These are phyloP conservation scores for Actinomortierella ambigua DNA, from an alignment of 371 early-diverging fungal species.

Conservation along the genomic window DNA sequence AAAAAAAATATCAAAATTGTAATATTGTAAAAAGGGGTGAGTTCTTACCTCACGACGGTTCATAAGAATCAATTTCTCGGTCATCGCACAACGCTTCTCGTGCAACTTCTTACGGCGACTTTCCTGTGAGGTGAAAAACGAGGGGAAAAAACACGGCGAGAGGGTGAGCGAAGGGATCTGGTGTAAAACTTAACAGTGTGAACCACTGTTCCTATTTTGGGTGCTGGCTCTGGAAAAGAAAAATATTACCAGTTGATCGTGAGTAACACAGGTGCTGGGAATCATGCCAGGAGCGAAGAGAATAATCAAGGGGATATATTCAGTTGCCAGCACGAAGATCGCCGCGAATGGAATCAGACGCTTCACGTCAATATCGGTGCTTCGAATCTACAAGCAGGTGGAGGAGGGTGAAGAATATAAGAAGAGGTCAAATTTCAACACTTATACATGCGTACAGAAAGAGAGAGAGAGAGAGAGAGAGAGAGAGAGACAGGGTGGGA, in stretches of 20 bases:
- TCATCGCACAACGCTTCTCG: conserved; percentile 58
- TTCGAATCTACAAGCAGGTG: conserved; percentile 48
- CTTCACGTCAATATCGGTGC: conserved; percentile 56
- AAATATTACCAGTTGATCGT: conserved; percentile 58
- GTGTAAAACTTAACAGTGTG: neutral
- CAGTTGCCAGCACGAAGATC: conserved; percentile 59
- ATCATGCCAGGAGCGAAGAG: conserved; percentile 64
- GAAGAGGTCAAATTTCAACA: no score
- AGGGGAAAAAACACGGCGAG: no score
- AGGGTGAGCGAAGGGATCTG: neutral
- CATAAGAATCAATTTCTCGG: conserved; percentile 49
- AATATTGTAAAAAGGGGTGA: no score
- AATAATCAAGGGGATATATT: conserved; percentile 68
- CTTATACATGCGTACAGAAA: no score
- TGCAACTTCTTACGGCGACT: conserved; percentile 63
- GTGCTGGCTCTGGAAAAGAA: no score
- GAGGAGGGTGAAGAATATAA: neutral
- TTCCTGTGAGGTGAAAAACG: conserved; percentile 33
- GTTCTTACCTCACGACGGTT: conserved; percentile 32
- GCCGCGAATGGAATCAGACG: conserved; percentile 67
- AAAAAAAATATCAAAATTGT: no score
- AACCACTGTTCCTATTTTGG: no score
- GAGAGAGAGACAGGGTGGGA: no score
- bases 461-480: no score
- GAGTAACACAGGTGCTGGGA: conserved; percentile 66